A percentile compares a stretch with the other conserved stretches of the same genome.
phyloP scores from a whole-genome alignment of 2,329 filamentous ascomycete genomes.

The Xylaria sp. region DNA sequence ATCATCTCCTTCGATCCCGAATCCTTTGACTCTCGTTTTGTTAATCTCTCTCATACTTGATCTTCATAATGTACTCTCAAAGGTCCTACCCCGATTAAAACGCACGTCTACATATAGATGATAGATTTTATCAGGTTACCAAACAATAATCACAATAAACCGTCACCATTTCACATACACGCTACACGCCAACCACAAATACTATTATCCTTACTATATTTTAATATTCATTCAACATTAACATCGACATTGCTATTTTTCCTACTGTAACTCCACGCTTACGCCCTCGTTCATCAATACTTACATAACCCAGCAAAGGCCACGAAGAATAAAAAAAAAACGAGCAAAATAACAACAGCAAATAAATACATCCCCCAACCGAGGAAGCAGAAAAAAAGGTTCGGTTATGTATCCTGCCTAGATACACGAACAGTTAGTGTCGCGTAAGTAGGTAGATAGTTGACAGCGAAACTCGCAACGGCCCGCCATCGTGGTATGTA shows the following conservation, averaged over 20 bases:
- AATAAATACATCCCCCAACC: background rate
- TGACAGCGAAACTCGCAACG: background rate
- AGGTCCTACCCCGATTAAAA: background rate
- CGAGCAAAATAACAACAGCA: background rate
- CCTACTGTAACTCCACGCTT: conserved; percentile 20
- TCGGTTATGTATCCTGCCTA: conserved; percentile 22
- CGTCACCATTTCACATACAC: background rate
- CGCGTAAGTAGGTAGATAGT: background rate
- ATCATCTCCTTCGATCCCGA: too few species aligned
- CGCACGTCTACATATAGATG: background rate
- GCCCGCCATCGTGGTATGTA: conserved; percentile 4
- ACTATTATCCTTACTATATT: background rate
- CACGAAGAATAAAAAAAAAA: background rate
- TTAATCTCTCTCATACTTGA: too few species aligned
- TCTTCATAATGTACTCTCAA: too few species aligned
- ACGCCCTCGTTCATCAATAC: conserved; percentile 8
- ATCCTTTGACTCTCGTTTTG: too few species aligned
- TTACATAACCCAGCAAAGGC: background rate
- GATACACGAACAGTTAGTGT: conserved; percentile 1
- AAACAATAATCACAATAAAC: background rate
- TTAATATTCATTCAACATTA: too few species aligned
- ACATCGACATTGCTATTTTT: conserved; percentile 15
- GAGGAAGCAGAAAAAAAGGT: background rate
- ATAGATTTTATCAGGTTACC: background rate
- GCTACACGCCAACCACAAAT: background rate